Evolutionary conservation across 805 yeast genomes (phyloP).

Genomic region (Citeromyces nyonsensis): DNA sequence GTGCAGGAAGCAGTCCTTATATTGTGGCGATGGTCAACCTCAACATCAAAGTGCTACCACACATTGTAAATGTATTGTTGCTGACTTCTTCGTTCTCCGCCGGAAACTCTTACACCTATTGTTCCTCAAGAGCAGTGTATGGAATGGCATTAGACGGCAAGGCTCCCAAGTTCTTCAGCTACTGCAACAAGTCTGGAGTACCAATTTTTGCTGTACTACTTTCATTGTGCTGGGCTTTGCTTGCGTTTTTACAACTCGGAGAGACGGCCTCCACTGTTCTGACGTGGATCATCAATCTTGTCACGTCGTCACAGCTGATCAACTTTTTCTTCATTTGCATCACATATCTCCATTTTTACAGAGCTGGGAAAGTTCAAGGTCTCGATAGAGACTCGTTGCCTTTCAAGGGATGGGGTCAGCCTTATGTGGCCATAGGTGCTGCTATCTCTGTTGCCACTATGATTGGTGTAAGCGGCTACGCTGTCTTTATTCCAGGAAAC

Average conservation of each 20-base stretch:
- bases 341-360: slow-evolving; percentile 47
- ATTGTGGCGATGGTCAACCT: slow-evolving; percentile 62
- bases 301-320: slow-evolving; percentile 54
- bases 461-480: slow-evolving; percentile 19
- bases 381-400: slow-evolving; percentile 26
- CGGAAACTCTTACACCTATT: slow-evolving; percentile 30
- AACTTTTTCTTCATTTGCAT: slow-evolving; percentile 42
- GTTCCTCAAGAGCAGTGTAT: slow-evolving; percentile 28
- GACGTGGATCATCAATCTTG: slow-evolving; percentile 57
- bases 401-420: slow-evolving; percentile 43
- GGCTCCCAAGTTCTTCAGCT: slow-evolving; percentile 25
- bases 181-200: slow-evolving; percentile 28
- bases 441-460: slow-evolving; percentile 11
- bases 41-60: slow-evolving; percentile 36
- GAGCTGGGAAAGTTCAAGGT: slow-evolving; percentile 40
- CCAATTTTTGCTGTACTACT: slow-evolving; percentile 27
- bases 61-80: slow-evolving; percentile 25
- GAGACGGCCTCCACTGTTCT: slow-evolving; percentile 46
- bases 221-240: slow-evolving; percentile 23
- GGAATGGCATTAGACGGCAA: slow-evolving; percentile 29
- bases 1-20: slow-evolving; percentile 66
- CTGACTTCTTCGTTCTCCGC: slow-evolving; percentile 30
- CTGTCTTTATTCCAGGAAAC: slow-evolving; percentile 21
- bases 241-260: slow-evolving; percentile 34
- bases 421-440: slow-evolving; percentile 23